Evolutionary conservation across 2,329 filamentous ascomycete genomes (phyloP).

Genomic region (Verticillium isaacii): DNA sequence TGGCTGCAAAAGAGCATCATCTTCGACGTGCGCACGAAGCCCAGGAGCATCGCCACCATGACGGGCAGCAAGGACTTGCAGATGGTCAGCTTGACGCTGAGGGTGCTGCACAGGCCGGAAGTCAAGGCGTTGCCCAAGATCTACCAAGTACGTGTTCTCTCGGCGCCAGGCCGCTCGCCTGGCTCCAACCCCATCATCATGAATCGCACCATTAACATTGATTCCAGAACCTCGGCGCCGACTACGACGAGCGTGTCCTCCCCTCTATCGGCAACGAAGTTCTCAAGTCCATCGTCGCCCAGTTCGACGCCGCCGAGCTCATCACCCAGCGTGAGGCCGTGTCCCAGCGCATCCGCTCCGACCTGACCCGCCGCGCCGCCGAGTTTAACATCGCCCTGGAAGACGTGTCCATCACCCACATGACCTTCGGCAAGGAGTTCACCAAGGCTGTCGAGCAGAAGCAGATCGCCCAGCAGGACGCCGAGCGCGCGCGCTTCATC

Average conservation of each 20-base stretch:
- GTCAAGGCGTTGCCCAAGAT: slow-evolving; percentile 93
- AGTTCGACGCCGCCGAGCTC: slow-evolving; percentile 97
- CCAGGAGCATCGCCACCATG: slow-evolving; percentile 93
- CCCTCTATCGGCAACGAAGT: slow-evolving; percentile 99
- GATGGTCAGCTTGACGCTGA: slow-evolving; percentile 97
- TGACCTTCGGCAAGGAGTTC: slow-evolving; percentile 99
- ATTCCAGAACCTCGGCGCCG: slow-evolving; percentile 82
- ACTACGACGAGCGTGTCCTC: slow-evolving; percentile 98
- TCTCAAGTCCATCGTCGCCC: slow-evolving; percentile 95
- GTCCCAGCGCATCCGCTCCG: slow-evolving; percentile 85
- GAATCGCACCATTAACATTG: slow-evolving; percentile 3
- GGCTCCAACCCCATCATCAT: neutral
- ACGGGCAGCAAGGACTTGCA: slow-evolving; percentile 98
- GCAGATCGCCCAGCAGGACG: slow-evolving; percentile 99
- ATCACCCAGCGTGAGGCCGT: slow-evolving; percentile 99
- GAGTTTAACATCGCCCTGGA: slow-evolving; percentile 99
- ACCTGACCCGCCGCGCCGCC: slow-evolving; percentile 84
- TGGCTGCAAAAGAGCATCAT: slow-evolving; percentile 94
- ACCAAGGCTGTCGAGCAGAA: slow-evolving; percentile 99
- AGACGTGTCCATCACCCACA: slow-evolving; percentile 98
- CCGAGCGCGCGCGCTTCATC: slow-evolving; percentile 94
- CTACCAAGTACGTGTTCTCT: slow-evolving; percentile 70
- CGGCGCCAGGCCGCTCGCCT: neutral
- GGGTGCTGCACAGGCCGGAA: slow-evolving; percentile 91
- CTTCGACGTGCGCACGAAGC: slow-evolving; percentile 97